phyloP scores from a whole-genome alignment of 2,329 filamentous ascomycete species.

The Cladorrhinum sp. region DNA sequence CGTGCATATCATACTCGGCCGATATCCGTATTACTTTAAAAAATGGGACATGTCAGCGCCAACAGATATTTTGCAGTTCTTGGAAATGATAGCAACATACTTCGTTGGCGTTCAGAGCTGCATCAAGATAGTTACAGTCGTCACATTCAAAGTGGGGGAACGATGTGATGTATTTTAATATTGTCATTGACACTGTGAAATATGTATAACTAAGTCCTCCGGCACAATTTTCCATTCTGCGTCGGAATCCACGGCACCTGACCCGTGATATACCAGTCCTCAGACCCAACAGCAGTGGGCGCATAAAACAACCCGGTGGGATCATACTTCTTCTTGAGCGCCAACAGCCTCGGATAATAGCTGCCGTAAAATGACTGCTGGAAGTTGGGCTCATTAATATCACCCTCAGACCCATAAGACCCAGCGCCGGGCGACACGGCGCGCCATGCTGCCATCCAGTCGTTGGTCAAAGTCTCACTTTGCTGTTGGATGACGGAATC shows the following conservation, averaged over 20 bases:
- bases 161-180: too few species aligned
- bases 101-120: too few species aligned
- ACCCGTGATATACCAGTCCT: slow-evolving; percentile 17
- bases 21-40: too few species aligned
- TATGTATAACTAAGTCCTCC: too few species aligned
- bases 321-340: slow-evolving; percentile 23
- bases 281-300: slow-evolving; percentile 19
- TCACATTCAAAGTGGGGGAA: too few species aligned
- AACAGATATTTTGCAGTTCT: too few species aligned
- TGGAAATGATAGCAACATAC: too few species aligned
- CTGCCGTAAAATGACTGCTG: slow-evolving; percentile 17
- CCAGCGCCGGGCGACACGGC: slow-evolving; percentile 27
- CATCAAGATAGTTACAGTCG: too few species aligned
- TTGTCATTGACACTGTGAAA: too few species aligned
- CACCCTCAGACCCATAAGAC: slow-evolving; percentile 17
- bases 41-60: too few species aligned
- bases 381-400: slow-evolving; percentile 21
- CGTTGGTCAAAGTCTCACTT: slow-evolving; percentile 27
- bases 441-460: slow-evolving; percentile 32
- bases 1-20: too few species aligned
- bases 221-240: slow-evolving; percentile 23
- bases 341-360: slow-evolving; percentile 14
- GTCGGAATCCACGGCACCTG: slow-evolving; percentile 13
- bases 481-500: slow-evolving; percentile 21
- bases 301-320: slow-evolving; percentile 23